Conservation (phyloP, 139 green algal species). For the Chlorokybus atmophyticus region DNA sequence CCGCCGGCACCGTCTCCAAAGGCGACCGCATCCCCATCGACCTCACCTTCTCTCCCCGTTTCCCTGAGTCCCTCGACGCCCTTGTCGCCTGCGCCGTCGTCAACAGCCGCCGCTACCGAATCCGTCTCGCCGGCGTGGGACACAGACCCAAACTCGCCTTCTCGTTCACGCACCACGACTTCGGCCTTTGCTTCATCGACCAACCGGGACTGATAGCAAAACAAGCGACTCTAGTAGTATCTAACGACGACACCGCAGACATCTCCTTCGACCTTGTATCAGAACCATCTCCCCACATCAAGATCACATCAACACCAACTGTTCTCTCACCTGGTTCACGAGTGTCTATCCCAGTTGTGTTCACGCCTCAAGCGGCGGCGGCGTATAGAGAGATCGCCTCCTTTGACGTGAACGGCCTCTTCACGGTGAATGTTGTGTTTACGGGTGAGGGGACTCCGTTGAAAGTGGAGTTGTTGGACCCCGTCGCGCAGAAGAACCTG, state of each 20-base stretch:
- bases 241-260: constrained; percentile 52
- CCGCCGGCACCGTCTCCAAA: constrained; percentile 39
- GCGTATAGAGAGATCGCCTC: constrained; percentile 31
- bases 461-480: constrained; percentile 44
- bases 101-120: constrained; percentile 45
- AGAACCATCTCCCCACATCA: constrained; percentile 31
- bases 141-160: constrained; percentile 58
- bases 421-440: constrained; percentile 44
- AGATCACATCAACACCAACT: constrained; percentile 26
- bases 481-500: constrained; percentile 29
- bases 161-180: constrained; percentile 50
- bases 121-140: constrained; percentile 42
- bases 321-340: constrained; percentile 45
- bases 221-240: constrained; percentile 25
- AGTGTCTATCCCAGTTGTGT: constrained; percentile 37
- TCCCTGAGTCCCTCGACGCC: constrained; percentile 33
- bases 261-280: constrained; percentile 43
- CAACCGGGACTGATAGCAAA: constrained; percentile 40
- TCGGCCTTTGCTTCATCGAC: constrained; percentile 44
- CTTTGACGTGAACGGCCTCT: constrained; percentile 62
- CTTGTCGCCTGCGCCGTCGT: constrained; percentile 41
- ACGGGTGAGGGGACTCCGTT: constrained; percentile 45
- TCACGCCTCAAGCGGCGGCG: constrained; percentile 32
- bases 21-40: constrained; percentile 44
- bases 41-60: constrained; percentile 48